Evolutionary conservation across 129 eudicot genomes (phyloP), one percentile per base, ranked within the genome.

Genomic region (Dittrichia graveolens): DNA sequence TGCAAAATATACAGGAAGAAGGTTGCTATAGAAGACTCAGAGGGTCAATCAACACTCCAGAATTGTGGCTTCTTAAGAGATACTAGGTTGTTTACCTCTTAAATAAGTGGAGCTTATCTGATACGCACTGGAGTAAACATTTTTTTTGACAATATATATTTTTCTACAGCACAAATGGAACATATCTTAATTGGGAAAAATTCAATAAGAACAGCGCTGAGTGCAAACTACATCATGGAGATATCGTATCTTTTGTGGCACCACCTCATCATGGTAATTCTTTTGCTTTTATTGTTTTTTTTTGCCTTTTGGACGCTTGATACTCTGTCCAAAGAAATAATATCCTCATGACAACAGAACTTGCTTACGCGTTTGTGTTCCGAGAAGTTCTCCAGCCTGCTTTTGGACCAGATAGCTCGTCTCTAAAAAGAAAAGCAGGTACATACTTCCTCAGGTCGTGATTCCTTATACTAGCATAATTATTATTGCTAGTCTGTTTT

Each of bases 371-470:
- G 11, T 93, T 84, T 71, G 98, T 93, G 54, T 93, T 79, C 71
- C 95, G 95, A 37, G 98, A 93, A 80, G 95, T 93, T 69, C 75
- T 67, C 16, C 82, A 61, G 59, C 69, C 87, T 42, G 11, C 81
- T 62, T 65, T 83, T 56, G 68, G 58, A 19, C 5, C 83, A 16
- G 92, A 87, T 78, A 76, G 71, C 59, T 58, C 79, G 2, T 40
- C 53, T 39, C 78, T 86, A 59, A 90, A 93, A 87, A 86, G 96
- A 65, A 93, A 93, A 87, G 75, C 95, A 60, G 98, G 98, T 93
- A 82, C 54, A 55, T 49, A 7, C 24, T 35, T 67, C 8, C 42
- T 8, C n/a, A 4, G 16, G 54, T 39, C 58, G 24, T 72, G 41
- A 13, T 24, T 31, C 43, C 14, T 4, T 55, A 12, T 50, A 49